Conservation (phyloP, 306 rosid species). For the Inga laurina region DNA sequence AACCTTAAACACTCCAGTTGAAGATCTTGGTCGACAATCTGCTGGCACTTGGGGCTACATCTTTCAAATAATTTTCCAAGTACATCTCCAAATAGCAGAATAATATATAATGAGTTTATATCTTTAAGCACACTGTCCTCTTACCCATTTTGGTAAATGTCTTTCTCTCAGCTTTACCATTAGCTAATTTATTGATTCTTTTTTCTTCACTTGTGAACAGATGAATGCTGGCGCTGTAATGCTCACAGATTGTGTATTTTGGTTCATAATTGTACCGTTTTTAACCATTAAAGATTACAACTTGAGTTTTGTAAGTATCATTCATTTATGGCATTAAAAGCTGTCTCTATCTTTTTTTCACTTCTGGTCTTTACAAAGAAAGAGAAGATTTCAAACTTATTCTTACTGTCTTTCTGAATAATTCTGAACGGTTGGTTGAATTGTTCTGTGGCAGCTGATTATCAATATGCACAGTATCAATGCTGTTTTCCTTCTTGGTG, state of each 20-base stretch:
- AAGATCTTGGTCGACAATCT: conserved; percentile 49
- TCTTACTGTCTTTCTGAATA: not conserved
- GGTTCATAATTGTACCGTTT: conserved; percentile 90
- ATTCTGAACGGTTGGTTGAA: conserved; percentile 10
- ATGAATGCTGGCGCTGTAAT: conserved; percentile 96
- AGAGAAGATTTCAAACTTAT: not conserved
- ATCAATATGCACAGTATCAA: conserved; percentile 85
- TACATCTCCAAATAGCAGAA: conserved; percentile 15
- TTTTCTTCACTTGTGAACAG: conserved; percentile 46
- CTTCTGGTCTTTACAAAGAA: not conserved
- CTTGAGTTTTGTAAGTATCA: conserved; percentile 74
- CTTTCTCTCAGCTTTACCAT: not conserved
- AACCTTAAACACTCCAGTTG: conserved; percentile 33
- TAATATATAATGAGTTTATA: not conserved
- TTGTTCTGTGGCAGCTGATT: conserved; percentile 56
- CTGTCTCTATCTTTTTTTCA: not conserved
- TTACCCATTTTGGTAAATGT: not conserved
- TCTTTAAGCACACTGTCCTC: not conserved
- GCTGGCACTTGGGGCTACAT: conserved; percentile 83
- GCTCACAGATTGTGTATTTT: conserved; percentile 90
- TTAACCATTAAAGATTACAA: conserved; percentile 75
- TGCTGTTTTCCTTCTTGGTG: conserved; percentile 89
- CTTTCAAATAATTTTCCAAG: conserved; percentile 93
- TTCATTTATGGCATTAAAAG: conserved; percentile 1
- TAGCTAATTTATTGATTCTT: conserved; percentile 10